Conservation (phyloP, 805 yeast genomes). For the Lipomyces yamanashiensis region DNA sequence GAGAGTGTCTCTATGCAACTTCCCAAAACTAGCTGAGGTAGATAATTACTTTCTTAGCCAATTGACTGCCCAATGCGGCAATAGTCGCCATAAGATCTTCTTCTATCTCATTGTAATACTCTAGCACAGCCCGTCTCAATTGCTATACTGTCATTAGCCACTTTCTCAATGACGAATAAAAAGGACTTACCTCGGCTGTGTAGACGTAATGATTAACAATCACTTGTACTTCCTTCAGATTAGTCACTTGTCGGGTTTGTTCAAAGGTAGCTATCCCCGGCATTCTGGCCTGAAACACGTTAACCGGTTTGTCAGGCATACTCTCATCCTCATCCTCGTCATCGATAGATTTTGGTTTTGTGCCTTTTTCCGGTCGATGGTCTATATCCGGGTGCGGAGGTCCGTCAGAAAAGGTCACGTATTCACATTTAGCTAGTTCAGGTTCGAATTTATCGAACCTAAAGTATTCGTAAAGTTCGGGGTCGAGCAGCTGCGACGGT, state of each 20-base stretch:
- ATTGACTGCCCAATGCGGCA: slow-evolving; percentile 4
- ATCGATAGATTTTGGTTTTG: background rate
- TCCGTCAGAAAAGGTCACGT: slow-evolving; percentile 23
- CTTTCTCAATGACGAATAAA: background rate
- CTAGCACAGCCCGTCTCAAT: background rate
- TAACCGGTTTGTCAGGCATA: background rate
- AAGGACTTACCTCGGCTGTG: background rate
- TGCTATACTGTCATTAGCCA: background rate
- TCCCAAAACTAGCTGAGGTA: background rate
- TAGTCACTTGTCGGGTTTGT: background rate
- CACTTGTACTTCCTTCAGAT: background rate
- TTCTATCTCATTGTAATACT: background rate
- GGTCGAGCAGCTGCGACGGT: slow-evolving; percentile 46
- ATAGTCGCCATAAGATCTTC: background rate
- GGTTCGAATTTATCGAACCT: slow-evolving; percentile 27
- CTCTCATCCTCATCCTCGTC: slow-evolving; percentile 19
- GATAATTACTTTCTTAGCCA: background rate
- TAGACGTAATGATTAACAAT: background rate
- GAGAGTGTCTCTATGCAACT: background rate
- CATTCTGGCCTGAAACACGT: slow-evolving; percentile 21
- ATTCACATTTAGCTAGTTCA: slow-evolving; percentile 25
- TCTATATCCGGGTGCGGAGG: background rate
- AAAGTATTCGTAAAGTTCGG: slow-evolving; percentile 33
- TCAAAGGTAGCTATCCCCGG: slow-evolving; percentile 14
- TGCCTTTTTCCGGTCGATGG: background rate